Conservation (phyloP, 805 yeast genomes). For the Brettanomyces bruxellensis region DNA sequence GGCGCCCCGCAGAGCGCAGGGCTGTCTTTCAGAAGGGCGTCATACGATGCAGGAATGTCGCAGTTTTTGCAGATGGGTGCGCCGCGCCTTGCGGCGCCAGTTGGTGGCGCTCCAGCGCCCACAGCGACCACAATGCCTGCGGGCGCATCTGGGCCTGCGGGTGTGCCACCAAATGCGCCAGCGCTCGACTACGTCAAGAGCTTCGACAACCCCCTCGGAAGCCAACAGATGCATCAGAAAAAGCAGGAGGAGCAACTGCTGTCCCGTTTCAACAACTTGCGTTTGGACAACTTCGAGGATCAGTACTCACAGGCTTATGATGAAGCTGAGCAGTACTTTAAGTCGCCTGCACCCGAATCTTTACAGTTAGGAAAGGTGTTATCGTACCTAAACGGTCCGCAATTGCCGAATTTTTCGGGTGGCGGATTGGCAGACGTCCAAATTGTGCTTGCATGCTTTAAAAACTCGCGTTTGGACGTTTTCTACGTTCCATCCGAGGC, state of each 20-base stretch:
- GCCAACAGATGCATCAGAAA: slow-evolving; percentile 8
- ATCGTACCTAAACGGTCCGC: slow-evolving; percentile 13
- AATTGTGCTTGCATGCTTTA: slow-evolving; percentile 63
- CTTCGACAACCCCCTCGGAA: slow-evolving; percentile 11
- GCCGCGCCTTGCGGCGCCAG: no score
- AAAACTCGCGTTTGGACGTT: slow-evolving; percentile 72
- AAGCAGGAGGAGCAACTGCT: slow-evolving; percentile 6
- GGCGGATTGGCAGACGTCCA: slow-evolving; percentile 22
- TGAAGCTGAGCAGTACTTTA: slow-evolving; percentile 21
- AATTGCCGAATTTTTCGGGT: slow-evolving; percentile 25
- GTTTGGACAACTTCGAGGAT: slow-evolving; percentile 14
- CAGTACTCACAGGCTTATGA: slow-evolving; percentile 17
- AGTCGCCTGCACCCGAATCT: slow-evolving; percentile 16
- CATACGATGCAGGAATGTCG: no score
- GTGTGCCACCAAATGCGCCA: slow-evolving; percentile 12
- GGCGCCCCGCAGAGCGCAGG: no score
- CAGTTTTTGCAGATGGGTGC: no score
- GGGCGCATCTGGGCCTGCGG: slow-evolving; percentile 14
- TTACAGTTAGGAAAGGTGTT: slow-evolving; percentile 17
- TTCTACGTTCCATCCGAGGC: slow-evolving; percentile 45
- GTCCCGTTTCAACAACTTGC: slow-evolving; percentile 10
- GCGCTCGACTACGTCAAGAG: slow-evolving; percentile 15
- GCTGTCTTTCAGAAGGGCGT: not conserved
- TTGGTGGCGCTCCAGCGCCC: not conserved
- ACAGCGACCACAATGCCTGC: slow-evolving; percentile 18